Evolutionary conservation across 1,284 basidiomycete genomes (phyloP).

Genomic region (Cerrena zonata): DNA sequence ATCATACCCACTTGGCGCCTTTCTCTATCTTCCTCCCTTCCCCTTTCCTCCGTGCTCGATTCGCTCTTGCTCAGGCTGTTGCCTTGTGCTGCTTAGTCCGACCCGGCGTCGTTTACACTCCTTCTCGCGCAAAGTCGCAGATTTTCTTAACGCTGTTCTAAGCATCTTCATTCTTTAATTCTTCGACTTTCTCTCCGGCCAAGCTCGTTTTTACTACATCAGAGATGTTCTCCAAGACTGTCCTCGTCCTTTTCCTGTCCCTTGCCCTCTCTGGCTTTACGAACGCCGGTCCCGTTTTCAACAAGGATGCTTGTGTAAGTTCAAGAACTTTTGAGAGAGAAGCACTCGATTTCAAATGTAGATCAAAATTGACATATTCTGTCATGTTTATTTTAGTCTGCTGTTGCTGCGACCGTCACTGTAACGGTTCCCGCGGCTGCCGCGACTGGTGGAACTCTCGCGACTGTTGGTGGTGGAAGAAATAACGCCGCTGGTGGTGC

Average conservation of each 20-base stretch:
- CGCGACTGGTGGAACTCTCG: conserved; percentile 10
- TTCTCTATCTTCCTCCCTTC: conserved; percentile 15
- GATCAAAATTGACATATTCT: conserved; percentile 10
- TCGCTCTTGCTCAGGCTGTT: conserved; percentile 23
- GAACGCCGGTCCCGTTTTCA: conserved; percentile 14
- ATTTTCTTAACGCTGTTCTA: conserved; percentile 9
- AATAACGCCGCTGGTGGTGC: conserved; percentile 4
- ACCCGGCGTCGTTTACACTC: conserved; percentile 32
- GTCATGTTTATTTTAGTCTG: conserved; percentile 4
- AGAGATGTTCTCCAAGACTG: conserved; percentile 28
- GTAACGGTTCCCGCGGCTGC: conserved; percentile 15
- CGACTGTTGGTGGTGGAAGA: background rate
- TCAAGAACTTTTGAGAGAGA: background rate
- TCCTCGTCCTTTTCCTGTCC: conserved; percentile 26
- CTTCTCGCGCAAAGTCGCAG: conserved; percentile 11
- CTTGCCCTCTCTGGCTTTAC: conserved; percentile 17
- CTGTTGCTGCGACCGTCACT: conserved; percentile 19
- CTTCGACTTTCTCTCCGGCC: conserved; percentile 18
- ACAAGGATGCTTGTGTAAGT: conserved; percentile 12
- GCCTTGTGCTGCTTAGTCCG: conserved; percentile 28
- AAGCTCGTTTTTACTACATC: conserved; percentile 12
- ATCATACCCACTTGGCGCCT: background rate
- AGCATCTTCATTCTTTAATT: conserved; percentile 1
- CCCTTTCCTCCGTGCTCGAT: conserved; percentile 17
- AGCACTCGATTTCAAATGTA: no score